phyloP scores from a whole-genome alignment of 2,329 filamentous ascomycete genomes.

The Nothopassalora personata region DNA sequence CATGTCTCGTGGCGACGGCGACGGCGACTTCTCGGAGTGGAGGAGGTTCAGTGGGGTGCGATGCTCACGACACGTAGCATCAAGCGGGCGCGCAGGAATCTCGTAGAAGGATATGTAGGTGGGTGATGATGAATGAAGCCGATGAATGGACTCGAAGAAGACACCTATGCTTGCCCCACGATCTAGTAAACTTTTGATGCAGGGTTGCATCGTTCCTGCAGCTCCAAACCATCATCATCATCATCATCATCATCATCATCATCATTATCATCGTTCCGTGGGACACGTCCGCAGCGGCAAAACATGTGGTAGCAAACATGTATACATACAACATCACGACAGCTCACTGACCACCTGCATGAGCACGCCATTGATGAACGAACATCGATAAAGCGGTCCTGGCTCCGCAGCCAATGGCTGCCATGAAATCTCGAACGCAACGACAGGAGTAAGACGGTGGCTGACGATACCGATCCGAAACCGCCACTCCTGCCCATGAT shows the following conservation, averaged over 20 bases:
- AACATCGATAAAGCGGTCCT: too few species aligned
- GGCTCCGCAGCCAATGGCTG: too few species aligned
- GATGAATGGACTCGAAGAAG: background rate
- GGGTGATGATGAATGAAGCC: background rate
- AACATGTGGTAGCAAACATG: background rate
- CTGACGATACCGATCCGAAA: too few species aligned
- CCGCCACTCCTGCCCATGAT: too few species aligned
- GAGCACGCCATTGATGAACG: background rate
- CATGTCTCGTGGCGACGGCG: background rate
- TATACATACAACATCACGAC: background rate
- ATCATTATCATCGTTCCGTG: too few species aligned
- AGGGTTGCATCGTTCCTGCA: background rate
- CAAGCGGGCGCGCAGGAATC: background rate
- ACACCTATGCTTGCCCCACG: background rate
- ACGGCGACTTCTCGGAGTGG: constrained; percentile 1
- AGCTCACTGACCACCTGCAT: background rate
- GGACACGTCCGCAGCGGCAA: background rate
- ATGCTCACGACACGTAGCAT: constrained; percentile 1
- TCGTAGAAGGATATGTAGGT: background rate
- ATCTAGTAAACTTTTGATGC: background rate
- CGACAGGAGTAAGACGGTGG: too few species aligned
- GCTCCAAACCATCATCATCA: background rate
- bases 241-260: background rate
- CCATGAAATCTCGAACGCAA: too few species aligned
- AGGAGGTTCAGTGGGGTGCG: background rate